phyloP scores from a whole-genome alignment of 345 rosid genomes.

The Cardamine occulta region DNA sequence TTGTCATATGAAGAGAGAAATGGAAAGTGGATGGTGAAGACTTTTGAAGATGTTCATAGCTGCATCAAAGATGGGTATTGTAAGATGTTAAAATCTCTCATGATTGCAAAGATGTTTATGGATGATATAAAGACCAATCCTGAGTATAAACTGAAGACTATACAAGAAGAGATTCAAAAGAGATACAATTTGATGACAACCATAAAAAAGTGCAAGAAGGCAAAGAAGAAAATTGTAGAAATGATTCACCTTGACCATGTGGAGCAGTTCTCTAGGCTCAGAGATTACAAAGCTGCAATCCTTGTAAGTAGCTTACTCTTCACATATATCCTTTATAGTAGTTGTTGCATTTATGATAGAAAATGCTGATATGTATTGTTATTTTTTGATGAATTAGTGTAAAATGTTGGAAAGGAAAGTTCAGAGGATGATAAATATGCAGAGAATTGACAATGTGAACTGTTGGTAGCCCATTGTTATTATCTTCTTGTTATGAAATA shows the following conservation, averaged over 20 bases:
- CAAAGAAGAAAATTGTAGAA: not conserved
- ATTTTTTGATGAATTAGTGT: no score
- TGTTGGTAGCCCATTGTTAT: no score
- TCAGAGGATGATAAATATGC: no score
- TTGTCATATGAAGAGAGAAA: not conserved
- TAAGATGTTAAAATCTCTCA: accelerated
- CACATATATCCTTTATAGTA: no score
- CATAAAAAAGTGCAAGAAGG: not conserved
- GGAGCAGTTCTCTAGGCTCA: not conserved
- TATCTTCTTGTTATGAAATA: no score
- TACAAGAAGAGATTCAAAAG: not conserved
- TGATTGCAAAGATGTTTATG: not conserved
- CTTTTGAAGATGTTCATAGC: not conserved
- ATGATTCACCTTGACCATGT: not conserved
- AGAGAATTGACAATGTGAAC: no score
- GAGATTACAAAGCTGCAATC: not conserved
- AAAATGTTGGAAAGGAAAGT: no score
- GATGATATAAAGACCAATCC: not conserved
- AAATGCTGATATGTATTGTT: no score
- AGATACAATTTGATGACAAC: not conserved
- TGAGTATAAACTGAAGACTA: not conserved
- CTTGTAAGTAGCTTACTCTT: no score
- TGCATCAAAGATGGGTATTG: not conserved
- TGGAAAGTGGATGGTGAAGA: not conserved
- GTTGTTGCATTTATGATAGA: no score